Base-by-base conservation (phyloP, 768 basidiomycete genomes). In the Suillus fuscotomentosus region DNA sequence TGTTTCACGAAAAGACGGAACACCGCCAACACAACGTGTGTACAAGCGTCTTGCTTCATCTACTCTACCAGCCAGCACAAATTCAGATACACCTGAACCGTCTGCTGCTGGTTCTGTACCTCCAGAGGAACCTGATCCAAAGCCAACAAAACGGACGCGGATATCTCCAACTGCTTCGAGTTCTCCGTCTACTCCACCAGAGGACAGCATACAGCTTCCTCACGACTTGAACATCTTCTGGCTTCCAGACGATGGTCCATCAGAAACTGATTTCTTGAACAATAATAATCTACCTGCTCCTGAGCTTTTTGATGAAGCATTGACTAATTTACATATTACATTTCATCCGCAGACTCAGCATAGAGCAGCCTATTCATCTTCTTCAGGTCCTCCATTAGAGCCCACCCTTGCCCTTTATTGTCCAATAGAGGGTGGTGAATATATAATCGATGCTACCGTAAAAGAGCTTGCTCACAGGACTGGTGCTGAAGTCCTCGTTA, bases 391-490 rank as follows among this genome's bases (percentile, higher is more conserved):
- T 34, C 82, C 84, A 0, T 70, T 86, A 38, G 94, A 95, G 72
- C 94, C 94, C 4, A 92, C 91, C 0, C 78, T 96, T n/a, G 91
- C 87, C 0, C 76, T 96, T 5, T 94, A 92, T 74, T 94, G 91
- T 67, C 96, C 95, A 7, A 50, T 73, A 55, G 89, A 91, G 74
- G 95, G 95, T 41, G 94, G 92, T 6, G 89, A 94, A 66, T 88
- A 91, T 73, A 83, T 95, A 27, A 82, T 95, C 24, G 90, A 91
- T 71, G 85, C 87, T 22, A 91, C 94, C 3, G 88, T 97, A 13
- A 81, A 83, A 45, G 91, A 93, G 72, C 77, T 96, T 67, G 94
- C 92, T 6, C 82, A 84, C 56, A 83, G 84, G 61, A 86, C 88
- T 3, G 86, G 84, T 34, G 85, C 94, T 22, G 96, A 97, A 67